Percentiles rank a stretch among this genome's conserved stretches.
phyloP scores from a whole-genome alignment of 352 stramenopile species.

The Plasmopara muralis region DNA sequence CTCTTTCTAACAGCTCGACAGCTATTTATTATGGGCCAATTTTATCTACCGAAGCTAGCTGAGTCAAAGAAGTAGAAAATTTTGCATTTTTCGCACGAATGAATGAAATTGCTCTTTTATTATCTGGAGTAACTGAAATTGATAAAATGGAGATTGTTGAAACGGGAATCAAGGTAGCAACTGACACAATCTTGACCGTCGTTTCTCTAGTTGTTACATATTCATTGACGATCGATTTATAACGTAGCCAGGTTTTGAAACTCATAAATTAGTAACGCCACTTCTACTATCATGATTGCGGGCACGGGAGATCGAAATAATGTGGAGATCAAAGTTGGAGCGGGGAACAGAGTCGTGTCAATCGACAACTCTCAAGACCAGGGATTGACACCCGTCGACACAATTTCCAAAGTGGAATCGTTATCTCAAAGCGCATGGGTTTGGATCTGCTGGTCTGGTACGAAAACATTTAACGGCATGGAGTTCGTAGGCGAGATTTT shows the following conservation, averaged over 20 bases:
- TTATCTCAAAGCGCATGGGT: constrained; percentile 33
- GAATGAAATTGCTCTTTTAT: background rate
- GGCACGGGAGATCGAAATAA: background rate
- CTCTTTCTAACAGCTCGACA: constrained; percentile 21
- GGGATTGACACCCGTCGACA: background rate
- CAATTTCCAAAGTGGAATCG: constrained; percentile 8
- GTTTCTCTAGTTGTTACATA: background rate
- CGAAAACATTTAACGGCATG: constrained; percentile 58
- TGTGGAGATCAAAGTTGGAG: background rate
- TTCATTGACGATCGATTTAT: background rate
- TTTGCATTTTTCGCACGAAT: constrained; percentile 1
- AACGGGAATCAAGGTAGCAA: background rate
- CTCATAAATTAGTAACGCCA: no score
- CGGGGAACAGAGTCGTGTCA: constrained; percentile 5
- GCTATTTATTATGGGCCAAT: constrained; percentile 35
- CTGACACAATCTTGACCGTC: background rate
- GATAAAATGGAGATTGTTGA: no score
- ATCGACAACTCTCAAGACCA: background rate
- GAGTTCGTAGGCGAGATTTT: constrained; percentile 79
- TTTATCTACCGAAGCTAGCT: constrained; percentile 1
- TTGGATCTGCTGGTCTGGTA: constrained; percentile 59
- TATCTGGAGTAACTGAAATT: no score
- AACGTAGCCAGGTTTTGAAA: background rate
- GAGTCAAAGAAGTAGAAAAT: background rate
- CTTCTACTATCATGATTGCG: constrained; percentile 1